Conservation (phyloP, 495 filamentous ascomycete genomes). For the Hypoxylon crocopeplum region DNA sequence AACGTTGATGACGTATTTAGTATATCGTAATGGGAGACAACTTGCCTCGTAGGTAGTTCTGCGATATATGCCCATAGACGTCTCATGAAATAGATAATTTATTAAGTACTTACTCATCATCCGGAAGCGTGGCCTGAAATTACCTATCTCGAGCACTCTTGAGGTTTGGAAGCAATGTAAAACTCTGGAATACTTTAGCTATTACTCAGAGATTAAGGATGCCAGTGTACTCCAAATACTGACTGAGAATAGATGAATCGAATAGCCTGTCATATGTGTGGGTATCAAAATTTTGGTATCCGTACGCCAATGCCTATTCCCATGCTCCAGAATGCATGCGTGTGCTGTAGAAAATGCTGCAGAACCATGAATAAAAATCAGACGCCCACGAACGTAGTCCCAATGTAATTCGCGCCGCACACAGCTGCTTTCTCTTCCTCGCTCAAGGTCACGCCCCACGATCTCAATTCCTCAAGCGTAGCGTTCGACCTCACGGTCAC, state of each 20-base stretch:
- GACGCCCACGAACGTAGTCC: conserved; percentile 50
- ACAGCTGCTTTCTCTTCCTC: conserved; percentile 51
- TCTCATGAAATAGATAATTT: conserved; percentile 8
- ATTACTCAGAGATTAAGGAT: not conserved
- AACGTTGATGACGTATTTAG: conserved; percentile 52
- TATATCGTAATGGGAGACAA: conserved; percentile 33
- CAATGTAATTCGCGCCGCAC: conserved; percentile 53
- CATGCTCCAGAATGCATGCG: conserved; percentile 10
- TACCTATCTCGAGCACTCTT: too few relatives aligned
- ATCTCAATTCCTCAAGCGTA: conserved; percentile 47
- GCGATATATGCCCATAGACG: not conserved
- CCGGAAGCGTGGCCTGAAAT: too few relatives aligned
- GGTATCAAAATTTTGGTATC: conserved; percentile 25
- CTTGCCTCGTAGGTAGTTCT: not conserved
- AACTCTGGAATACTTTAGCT: not conserved
- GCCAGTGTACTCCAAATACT: conserved; percentile 1
- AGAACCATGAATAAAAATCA: conserved; percentile 8
- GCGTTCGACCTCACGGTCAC: conserved; percentile 43
- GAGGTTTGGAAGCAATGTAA: too few relatives aligned
- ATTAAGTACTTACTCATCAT: too few relatives aligned
- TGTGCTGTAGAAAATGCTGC: conserved; percentile 2
- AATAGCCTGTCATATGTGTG: conserved; percentile 5
- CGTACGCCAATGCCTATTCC: conserved; percentile 12
- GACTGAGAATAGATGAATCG: not conserved
- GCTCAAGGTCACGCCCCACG: conserved; percentile 45